Evolutionary conservation across 1,284 basidiomycete genomes (phyloP).

Genomic region (Pseudomicrostroma phylloplanum): DNA sequence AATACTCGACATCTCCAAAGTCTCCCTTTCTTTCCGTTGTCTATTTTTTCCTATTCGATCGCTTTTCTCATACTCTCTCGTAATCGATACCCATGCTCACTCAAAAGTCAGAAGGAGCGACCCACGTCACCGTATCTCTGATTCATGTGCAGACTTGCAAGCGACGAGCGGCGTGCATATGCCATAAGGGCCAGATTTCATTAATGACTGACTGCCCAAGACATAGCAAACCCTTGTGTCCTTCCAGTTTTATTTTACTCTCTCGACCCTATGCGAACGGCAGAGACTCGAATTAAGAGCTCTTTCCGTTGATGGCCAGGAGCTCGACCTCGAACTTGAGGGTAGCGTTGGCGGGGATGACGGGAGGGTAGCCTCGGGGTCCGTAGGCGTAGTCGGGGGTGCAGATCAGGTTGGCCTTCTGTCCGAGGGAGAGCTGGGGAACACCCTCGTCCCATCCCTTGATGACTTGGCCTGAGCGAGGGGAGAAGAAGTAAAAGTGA

Average conservation of each 20-base stretch:
- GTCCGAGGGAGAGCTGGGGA: slow-evolving; percentile 51
- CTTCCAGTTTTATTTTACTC: no score
- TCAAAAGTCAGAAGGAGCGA: no score
- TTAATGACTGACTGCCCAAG: no score
- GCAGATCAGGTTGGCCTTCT: slow-evolving; percentile 49
- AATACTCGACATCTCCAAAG: background rate
- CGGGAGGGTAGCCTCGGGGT: slow-evolving; percentile 25
- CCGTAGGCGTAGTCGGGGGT: slow-evolving; percentile 52
- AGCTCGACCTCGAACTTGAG: slow-evolving; percentile 52
- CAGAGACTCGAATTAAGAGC: background rate
- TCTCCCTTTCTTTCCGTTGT: background rate
- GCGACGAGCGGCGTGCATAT: no score
- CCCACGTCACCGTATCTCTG: no score
- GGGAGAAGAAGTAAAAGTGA: slow-evolving; percentile 36
- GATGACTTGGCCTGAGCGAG: slow-evolving; percentile 45
- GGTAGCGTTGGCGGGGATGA: slow-evolving; percentile 51
- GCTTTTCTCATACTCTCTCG: no score
- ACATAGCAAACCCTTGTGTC: no score
- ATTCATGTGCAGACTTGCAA: no score
- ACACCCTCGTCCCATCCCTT: slow-evolving; percentile 53
- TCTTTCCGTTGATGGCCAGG: slow-evolving; percentile 50
- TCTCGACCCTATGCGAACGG: no score
- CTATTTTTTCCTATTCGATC: background rate
- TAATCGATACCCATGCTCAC: no score
- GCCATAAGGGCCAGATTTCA: no score